Evolutionary conservation across 371 early-diverging fungal species (phyloP), one percentile per base, ranked within the genome.

Genomic region (Mortierella sp.): DNA sequence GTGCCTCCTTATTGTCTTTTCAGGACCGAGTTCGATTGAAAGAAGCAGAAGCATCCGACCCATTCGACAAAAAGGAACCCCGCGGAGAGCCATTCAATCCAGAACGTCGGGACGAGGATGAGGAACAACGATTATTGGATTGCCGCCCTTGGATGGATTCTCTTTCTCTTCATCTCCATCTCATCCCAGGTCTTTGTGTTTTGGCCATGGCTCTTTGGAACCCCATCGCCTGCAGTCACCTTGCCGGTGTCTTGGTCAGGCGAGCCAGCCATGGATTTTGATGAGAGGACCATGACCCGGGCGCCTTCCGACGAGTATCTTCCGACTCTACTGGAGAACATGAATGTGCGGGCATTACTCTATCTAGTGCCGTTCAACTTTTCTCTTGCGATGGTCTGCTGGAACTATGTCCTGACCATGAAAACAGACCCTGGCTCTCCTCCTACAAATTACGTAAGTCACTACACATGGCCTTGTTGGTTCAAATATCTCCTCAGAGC

Each of bases 371-470:
- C 77, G 7, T 72, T 77, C 63, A 72, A 77, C 56, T 62, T 64
- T 57, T 67, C 72, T 12, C 61, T 68, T 26, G 30, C 25, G 18
- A 72, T 77, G 72, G 62, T 77, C 26, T 86, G 53, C 58, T 85
- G 25, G 86, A 89, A 96, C 85, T 98, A 97, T 82, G 89, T 85
- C 63, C 81, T 94, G 56, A 91, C 93, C 11, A 88, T 88, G 70
- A 74, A 70, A 9, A 94, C 94, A 16, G 83, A 91, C 67, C 96
- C 98, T 1, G 98, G 97, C 26, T 64, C 75, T 18, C 94, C 94
- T 3, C 97, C 97, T 18, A 53, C 61, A 7, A 88, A 84, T 56
- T 96, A 87, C 86, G 91, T 90, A 86, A 68, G 56, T 45, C 5
- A 46, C 29, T 15, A n/a, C 30, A 19, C 4, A 18, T 43, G 21